Base-by-base conservation (phyloP, 257 asterid species). In the Fraxinus excelsior region DNA sequence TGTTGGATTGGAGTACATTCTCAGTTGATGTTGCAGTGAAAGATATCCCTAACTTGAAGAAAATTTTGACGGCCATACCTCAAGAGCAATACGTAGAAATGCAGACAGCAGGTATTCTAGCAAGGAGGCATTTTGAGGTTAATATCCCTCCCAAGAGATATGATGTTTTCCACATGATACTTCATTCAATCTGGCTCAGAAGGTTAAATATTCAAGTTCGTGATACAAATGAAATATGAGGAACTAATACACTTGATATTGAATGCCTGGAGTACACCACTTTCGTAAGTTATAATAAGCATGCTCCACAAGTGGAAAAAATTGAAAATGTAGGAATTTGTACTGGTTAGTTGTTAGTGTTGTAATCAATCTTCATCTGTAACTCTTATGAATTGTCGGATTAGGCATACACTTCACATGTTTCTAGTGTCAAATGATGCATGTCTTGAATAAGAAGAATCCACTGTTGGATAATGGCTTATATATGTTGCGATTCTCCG, bases 91-190 rank as follows among this genome's bases (percentile, higher is more conserved):
- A 87, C 72, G 0, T 85, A 19, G 84, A 82, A 84, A 82, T 87
- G 91, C 93, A 89, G 73, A 67, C 28, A 73, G 80, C 12, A 23
- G 91, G 91, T 5, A 26, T 85, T 46, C 73, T 34, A 21, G 91
- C 85, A 35, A 82, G 91, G 76, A 78, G 78, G 26, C 91, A 87
- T 82, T 89, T 89, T 10, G 88, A 89, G 79, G 91, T 89, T 19
- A 85, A 89, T 78, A 82, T 87, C 19, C 91, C 91, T 18, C 93
- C 90, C 0, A 87, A 80, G 34, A 60, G 90, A 32, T 87, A 71
- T 6, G 94, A 87, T 72, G 89, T 89, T 5, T 89, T 89, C 25
- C 91, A 87, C 65, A 87, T 89, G 94, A 81, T 86, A 42, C 90
- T 89, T 23, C 90, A 89, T 42, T 87, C 91, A 18, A 75, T 86